Evolutionary conservation across 108 stramenopile species (phyloP), one percentile per base, ranked within the genome.

Genomic region (Mediolabrus comicus): DNA sequence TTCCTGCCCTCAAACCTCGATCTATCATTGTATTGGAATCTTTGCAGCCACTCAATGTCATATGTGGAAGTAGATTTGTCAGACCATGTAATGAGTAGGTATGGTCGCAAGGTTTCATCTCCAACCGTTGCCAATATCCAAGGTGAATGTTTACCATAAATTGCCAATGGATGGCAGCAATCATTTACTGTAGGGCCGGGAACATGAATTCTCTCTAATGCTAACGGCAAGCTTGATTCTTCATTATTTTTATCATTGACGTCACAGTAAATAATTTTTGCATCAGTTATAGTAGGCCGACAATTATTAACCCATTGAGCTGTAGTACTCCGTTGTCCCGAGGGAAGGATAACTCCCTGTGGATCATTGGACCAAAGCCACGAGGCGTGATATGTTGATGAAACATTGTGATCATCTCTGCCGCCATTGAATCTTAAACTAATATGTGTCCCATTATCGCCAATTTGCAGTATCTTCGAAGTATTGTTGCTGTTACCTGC

Each of bases 351-450:
- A 14, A 87, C 80, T 34, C 67, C 68, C 26, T 43, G 58, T 6
- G 91, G 88, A 82, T 90, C 86, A 43, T 90, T 86, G 14, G 79
- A 77, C 85, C 87, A 88, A 5, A 92, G 69, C 91, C 88, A 88
- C n/a, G 85, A 62, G 13, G 91, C 88, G 52, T 80, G 60, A 69
- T 74, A 87, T 12, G 39, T 68, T 3, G 75, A 78, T 32, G 19
- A n/a, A n/a, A n/a, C n/a, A n/a, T n/a, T n/a, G n/a, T n/a, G n/a
- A n/a, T n/a, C n/a, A n/a, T 17, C 41, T n/a, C 41, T 43, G n/a
- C 17, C 41, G 17, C 17, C 16, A 43, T 17, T 9, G 17, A 43
- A 43, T 17, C 6, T 43, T 17, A 43, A 43, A n/a, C 16, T 43
- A 17, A 43, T 43, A 17, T 17, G 41, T 0, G 41, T 17, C n/a